Evolutionary conservation across 1,139 yeast species (phyloP).

Genomic region (Hemisphaericaspora xylanilytica): DNA sequence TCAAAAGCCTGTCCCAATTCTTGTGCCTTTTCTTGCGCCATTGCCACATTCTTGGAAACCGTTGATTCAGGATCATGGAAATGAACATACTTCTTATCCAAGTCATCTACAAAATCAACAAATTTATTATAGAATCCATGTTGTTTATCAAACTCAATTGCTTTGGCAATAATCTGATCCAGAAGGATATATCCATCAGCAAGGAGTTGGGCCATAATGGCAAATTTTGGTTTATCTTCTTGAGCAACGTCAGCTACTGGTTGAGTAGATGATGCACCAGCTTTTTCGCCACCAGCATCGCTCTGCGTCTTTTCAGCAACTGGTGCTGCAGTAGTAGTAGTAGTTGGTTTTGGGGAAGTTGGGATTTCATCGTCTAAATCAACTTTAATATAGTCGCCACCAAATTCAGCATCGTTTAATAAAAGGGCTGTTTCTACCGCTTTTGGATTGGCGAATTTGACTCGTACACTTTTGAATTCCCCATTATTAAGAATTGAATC

Average conservation of each 20-base stretch:
- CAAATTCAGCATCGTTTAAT: constrained; percentile 72
- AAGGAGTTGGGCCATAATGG: constrained; percentile 73
- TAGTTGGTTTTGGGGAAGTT: constrained; percentile 12
- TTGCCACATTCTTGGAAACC: constrained; percentile 16
- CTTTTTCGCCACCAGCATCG: neutral
- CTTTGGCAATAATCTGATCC: constrained; percentile 59
- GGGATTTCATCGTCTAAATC: constrained; percentile 8
- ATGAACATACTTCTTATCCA: constrained; percentile 62
- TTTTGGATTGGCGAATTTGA: constrained; percentile 54
- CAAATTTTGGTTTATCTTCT: constrained; percentile 75
- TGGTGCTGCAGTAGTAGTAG: constrained; percentile 17
- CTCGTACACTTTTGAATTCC: constrained; percentile 39
- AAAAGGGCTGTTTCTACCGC: constrained; percentile 75
- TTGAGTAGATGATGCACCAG: constrained; percentile 6
- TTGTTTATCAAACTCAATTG: constrained; percentile 60
- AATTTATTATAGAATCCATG: constrained; percentile 61
- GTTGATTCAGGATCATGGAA: constrained; percentile 23
- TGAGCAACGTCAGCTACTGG: constrained; percentile 56
- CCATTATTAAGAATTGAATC: constrained; percentile 11
- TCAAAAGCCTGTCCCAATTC: constrained; percentile 8
- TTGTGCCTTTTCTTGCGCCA: constrained; percentile 15
- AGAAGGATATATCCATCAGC: constrained; percentile 69
- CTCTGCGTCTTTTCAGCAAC: constrained; percentile 26
- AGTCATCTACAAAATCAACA: constrained; percentile 49
- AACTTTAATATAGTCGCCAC: constrained; percentile 53